These are phyloP conservation scores for Solanum lignicaule DNA, from an alignment of 257 asterid genomes.

Conservation along the genomic window DNA sequence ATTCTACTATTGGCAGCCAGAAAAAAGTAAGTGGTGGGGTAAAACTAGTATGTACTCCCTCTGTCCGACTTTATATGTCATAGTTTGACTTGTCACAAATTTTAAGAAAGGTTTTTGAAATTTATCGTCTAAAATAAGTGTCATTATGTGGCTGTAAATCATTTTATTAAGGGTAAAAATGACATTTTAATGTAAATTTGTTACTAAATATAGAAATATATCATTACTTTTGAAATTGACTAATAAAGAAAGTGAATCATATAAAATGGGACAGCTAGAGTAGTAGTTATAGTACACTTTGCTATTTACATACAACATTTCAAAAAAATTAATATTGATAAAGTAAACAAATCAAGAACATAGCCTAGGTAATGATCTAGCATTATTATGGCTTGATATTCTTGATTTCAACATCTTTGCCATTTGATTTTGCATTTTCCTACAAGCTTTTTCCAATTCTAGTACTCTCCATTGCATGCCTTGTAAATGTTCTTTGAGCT, in stretches of 20 bases:
- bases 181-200: no score
- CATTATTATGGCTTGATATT: conserved; percentile 29
- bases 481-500: conserved; percentile 55
- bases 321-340: background rate
- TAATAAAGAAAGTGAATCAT: background rate
- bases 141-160: background rate
- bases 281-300: background rate
- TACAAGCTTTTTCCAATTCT: conserved; percentile 69
- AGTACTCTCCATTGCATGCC: conserved; percentile 85
- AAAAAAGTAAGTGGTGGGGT: background rate
- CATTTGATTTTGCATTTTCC: conserved; percentile 70
- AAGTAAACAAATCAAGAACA: conserved; percentile 38
- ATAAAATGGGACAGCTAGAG: background rate
- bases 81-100: background rate
- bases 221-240: no score
- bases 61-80: background rate
- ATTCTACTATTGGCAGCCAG: background rate
- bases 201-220: no score
- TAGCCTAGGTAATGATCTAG: conserved; percentile 61
- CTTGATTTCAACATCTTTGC: conserved; percentile 62
- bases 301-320: conserved; percentile 22
- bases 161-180: no score
- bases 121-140: no score
- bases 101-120: no score
- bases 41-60: background rate